A percentile compares a stretch with the other conserved stretches of the same genome.
Evolutionary conservation across 1,284 basidiomycete species (phyloP).

Genomic region (Polyporus tsugae): DNA sequence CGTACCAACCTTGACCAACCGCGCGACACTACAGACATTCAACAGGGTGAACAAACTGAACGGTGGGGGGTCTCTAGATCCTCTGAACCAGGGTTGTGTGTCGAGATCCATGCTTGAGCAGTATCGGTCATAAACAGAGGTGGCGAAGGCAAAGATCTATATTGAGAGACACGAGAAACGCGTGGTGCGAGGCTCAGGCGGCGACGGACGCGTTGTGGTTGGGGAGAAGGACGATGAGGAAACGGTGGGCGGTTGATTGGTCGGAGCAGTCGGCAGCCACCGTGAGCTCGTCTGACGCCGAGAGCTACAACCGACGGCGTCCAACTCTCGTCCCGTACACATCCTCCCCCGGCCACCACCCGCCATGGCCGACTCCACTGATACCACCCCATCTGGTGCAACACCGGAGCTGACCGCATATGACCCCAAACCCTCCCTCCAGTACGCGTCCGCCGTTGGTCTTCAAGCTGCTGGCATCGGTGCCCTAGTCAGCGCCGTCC

Average conservation of each 20-base stretch:
- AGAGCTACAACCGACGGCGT: conserved; percentile 21
- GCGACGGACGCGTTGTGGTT: neutral
- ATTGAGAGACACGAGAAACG: neutral
- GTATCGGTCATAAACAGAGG: neutral
- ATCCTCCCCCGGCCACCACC: conserved; percentile 29
- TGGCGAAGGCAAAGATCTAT: neutral
- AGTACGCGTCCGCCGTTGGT: conserved; percentile 68
- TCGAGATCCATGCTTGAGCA: conserved; percentile 2
- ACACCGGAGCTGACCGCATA: conserved; percentile 45
- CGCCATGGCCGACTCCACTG: conserved; percentile 39
- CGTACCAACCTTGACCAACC: neutral
- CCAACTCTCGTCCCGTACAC: conserved; percentile 30
- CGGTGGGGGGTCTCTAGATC: conserved; percentile 38
- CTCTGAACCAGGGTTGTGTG: conserved; percentile 16
- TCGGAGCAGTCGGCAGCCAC: conserved; percentile 20
- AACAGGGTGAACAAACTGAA: conserved; percentile 47
- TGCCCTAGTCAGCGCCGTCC: conserved; percentile 80
- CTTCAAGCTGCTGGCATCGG: conserved; percentile 80
- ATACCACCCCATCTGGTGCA: conserved; percentile 22
- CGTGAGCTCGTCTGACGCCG: conserved; percentile 27
- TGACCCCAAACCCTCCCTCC: conserved; percentile 64
- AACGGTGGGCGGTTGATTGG: conserved; percentile 29
- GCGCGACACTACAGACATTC: conserved; percentile 37
- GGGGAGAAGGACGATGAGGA: conserved; percentile 20
- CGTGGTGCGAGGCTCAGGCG: neutral